A percentile compares a stretch with the other conserved stretches of the same genome.
These are phyloP conservation scores for Candida sphagnicola DNA, from an alignment of 805 yeast species.

Conservation along the genomic window DNA sequence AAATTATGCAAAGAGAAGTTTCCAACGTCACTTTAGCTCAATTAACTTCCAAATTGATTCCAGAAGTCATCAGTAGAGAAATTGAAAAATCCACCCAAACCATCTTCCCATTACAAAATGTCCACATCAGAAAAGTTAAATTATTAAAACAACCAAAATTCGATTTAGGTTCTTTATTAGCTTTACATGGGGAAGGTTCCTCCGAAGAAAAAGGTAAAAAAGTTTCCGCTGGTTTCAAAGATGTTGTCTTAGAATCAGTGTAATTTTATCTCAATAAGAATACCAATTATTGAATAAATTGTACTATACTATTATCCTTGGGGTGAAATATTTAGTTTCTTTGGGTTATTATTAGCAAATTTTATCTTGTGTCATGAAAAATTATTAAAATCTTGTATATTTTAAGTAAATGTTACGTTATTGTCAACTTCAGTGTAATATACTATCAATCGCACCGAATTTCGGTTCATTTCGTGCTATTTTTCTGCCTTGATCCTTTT, in stretches of 20 bases:
- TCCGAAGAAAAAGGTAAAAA: slow-evolving; percentile 91
- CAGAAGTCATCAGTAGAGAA: slow-evolving; percentile 96
- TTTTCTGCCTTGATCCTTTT: too few species aligned
- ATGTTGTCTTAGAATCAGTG: slow-evolving; percentile 92
- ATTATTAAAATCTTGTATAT: slow-evolving; percentile 10
- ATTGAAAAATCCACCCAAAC: slow-evolving; percentile 89
- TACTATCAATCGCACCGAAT: too few species aligned
- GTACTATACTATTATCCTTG: slow-evolving; percentile 4
- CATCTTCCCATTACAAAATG: slow-evolving; percentile 94
- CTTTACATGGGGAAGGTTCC: slow-evolving; percentile 90
- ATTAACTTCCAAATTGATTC: slow-evolving; percentile 91
- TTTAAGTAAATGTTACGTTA: slow-evolving; percentile 13
- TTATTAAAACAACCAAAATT: slow-evolving; percentile 95
- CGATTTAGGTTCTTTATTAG: slow-evolving; percentile 88
- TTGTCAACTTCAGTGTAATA: too few species aligned
- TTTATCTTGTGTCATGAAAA: slow-evolving; percentile 7
- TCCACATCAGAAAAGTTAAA: slow-evolving; percentile 95
- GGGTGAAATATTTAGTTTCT: slow-evolving; percentile 6
- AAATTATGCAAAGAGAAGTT: slow-evolving; percentile 91
- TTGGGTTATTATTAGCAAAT: slow-evolving; percentile 7
- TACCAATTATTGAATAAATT: not conserved
- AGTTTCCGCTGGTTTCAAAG: slow-evolving; percentile 94
- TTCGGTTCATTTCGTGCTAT: too few species aligned
- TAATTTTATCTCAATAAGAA: slow-evolving; percentile 31
- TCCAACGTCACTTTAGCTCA: slow-evolving; percentile 88